phyloP scores from a whole-genome alignment of 257 asterid genomes.

The Ilex asprella region DNA sequence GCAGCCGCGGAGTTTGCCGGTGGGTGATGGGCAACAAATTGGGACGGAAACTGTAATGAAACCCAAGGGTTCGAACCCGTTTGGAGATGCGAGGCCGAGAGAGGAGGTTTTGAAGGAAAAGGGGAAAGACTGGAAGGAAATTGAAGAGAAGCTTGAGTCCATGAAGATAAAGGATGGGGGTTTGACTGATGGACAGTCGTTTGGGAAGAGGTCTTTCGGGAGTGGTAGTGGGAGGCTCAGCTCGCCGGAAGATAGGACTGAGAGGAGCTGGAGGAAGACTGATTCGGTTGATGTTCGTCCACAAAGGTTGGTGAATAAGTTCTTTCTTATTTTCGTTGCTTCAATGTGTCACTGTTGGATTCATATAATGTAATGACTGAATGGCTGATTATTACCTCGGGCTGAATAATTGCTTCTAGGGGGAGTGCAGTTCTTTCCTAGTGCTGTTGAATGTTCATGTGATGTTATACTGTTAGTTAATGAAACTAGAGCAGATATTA shows the following conservation, averaged over 20 bases:
- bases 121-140: slow-evolving; percentile 90
- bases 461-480: too few species aligned
- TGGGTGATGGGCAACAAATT: slow-evolving; percentile 7
- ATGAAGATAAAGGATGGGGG: slow-evolving; percentile 46
- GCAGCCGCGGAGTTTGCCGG: slow-evolving; percentile 52
- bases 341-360: too few species aligned
- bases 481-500: too few species aligned
- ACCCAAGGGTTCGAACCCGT: slow-evolving; percentile 71
- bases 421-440: too few species aligned
- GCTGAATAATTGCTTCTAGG: too few species aligned
- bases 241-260: slow-evolving; percentile 39
- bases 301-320: slow-evolving; percentile 43
- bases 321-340: too few species aligned
- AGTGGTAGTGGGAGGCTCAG: slow-evolving; percentile 52
- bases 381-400: too few species aligned
- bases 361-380: too few species aligned
- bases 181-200: slow-evolving; percentile 20
- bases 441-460: too few species aligned
- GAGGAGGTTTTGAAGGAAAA: slow-evolving; percentile 96
- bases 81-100: slow-evolving; percentile 92
- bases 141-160: slow-evolving; percentile 70
- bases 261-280: slow-evolving; percentile 77
- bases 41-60: slow-evolving; percentile 23
- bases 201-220: slow-evolving; percentile 50
- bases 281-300: slow-evolving; percentile 45